Evolutionary conservation across 164 flowering plant genomes (phyloP).

Genomic region (grape (Vitis vinifera)): DNA sequence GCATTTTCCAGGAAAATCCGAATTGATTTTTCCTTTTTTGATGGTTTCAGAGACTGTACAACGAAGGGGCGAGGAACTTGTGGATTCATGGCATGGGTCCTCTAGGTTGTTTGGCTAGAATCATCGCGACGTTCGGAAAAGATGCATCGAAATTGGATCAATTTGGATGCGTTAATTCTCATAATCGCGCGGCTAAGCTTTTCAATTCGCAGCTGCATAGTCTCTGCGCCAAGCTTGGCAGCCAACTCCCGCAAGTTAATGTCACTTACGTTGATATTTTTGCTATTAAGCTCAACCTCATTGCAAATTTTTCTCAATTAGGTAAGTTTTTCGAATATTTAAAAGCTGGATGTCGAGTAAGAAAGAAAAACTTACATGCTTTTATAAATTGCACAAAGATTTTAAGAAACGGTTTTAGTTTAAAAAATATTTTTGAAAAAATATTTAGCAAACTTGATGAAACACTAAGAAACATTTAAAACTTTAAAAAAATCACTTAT

Average conservation of each 20-base stretch:
- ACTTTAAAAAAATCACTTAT: too few relatives aligned
- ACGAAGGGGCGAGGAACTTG: constrained; percentile 25
- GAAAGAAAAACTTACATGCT: too few relatives aligned
- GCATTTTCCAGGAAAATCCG: too few relatives aligned
- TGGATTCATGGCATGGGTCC: constrained; percentile 36
- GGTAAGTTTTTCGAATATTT: constrained; percentile 10
- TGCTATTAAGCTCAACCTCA: constrained; percentile 25
- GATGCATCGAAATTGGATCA: constrained; percentile 20
- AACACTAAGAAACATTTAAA: too few relatives aligned
- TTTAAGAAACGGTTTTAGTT: too few relatives aligned
- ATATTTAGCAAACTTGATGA: too few relatives aligned
- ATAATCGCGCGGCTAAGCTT: constrained; percentile 19
- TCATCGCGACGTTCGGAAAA: constrained; percentile 16
- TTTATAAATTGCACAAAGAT: too few relatives aligned
- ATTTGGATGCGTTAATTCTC: constrained; percentile 24
- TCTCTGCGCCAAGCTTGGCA: constrained; percentile 14
- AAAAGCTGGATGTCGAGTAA: too few relatives aligned
- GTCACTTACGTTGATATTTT: constrained; percentile 22
- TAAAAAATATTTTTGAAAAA: too few relatives aligned
- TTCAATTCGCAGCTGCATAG: constrained; percentile 26
- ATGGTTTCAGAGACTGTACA: constrained; percentile 15
- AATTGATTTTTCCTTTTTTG: background rate
- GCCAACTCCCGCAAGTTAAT: constrained; percentile 12
- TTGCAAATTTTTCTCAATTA: constrained; percentile 21
- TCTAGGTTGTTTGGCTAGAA: constrained; percentile 26